Evolutionary conservation across 2,329 filamentous ascomycete species (phyloP).

Genomic region (Myotisia sp.): DNA sequence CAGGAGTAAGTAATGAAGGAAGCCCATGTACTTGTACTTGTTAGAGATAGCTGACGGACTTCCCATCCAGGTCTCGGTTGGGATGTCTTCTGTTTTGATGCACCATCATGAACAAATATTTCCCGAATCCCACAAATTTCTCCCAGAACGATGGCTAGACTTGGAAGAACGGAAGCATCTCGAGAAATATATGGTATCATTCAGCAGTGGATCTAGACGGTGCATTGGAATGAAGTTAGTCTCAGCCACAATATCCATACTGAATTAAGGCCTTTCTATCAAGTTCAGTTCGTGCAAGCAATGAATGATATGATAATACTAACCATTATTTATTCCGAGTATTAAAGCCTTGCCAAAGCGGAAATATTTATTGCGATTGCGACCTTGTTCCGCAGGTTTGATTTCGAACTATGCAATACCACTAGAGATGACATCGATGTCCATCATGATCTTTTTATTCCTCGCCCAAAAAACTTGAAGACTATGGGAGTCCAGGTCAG

Average conservation of each 20-base stretch:
- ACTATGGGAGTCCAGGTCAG: slow-evolving; percentile 9
- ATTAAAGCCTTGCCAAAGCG: slow-evolving; percentile 10
- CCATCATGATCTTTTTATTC: slow-evolving; percentile 12
- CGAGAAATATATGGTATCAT: slow-evolving; percentile 15
- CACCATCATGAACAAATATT: slow-evolving; percentile 16
- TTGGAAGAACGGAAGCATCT: slow-evolving; percentile 10
- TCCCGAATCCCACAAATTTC: slow-evolving; percentile 13
- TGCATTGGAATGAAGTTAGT: slow-evolving; percentile 16
- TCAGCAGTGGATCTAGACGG: slow-evolving; percentile 13
- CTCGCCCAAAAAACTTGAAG: slow-evolving; percentile 11
- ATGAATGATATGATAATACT: too few species aligned
- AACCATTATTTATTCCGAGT: too few species aligned
- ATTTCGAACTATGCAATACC: slow-evolving; percentile 11
- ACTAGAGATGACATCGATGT: slow-evolving; percentile 14
- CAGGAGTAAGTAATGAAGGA: slow-evolving; percentile 10
- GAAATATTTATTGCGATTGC: slow-evolving; percentile 9
- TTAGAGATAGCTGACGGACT: not conserved
- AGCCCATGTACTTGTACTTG: not conserved
- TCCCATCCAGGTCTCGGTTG: slow-evolving; percentile 12
- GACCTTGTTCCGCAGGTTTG: slow-evolving; percentile 9
- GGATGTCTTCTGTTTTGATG: slow-evolving; percentile 14
- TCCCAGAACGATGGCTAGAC: slow-evolving; percentile 16
- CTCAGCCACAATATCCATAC: not conserved
- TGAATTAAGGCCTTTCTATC: too few species aligned
- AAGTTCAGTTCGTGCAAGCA: too few species aligned